phyloP scores from a whole-genome alignment of 2,329 filamentous ascomycete genomes.

The Epichloe gansuensis region DNA sequence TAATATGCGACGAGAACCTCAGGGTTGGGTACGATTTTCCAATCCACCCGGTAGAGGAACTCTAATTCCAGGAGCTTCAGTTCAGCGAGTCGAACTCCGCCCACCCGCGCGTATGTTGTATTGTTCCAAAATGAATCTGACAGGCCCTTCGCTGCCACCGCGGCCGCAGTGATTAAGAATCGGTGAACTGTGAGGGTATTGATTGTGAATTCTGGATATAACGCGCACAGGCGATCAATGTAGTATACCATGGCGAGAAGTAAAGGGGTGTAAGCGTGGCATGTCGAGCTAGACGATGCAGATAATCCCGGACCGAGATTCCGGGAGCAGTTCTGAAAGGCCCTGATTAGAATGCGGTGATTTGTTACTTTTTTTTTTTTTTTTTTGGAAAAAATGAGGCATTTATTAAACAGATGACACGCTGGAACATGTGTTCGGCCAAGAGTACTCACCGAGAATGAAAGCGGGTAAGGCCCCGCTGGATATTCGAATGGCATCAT shows the following conservation, averaged over 20 bases:
- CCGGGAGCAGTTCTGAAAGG: conserved; percentile 50
- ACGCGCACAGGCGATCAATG: conserved; percentile 83
- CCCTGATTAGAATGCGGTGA: neutral
- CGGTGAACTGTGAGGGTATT: conserved; percentile 94
- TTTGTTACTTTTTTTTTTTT: neutral
- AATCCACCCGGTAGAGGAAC: conserved; percentile 83
- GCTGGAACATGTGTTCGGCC: too few species aligned
- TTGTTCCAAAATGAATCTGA: conserved; percentile 99
- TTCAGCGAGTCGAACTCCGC: conserved; percentile 82
- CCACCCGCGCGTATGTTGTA: conserved; percentile 86
- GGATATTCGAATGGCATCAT: conserved; percentile 65
- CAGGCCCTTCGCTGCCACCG: conserved; percentile 88
- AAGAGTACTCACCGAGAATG: conserved; percentile 61
- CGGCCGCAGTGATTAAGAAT: conserved; percentile 90
- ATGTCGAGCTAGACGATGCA: conserved; percentile 84
- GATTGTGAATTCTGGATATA: conserved; percentile 92
- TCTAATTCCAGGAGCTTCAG: conserved; percentile 86
- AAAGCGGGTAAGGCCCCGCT: conserved; percentile 86
- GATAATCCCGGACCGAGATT: conserved; percentile 88
- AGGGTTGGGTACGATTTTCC: conserved; percentile 92
- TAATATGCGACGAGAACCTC: conserved; percentile 93
- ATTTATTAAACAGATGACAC: neutral
- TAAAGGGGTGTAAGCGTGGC: conserved; percentile 88
- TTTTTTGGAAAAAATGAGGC: neutral
- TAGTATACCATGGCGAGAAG: conserved; percentile 99